Conservation (phyloP, 495 filamentous ascomycete species). For the Wilcoxina mikolae region DNA sequence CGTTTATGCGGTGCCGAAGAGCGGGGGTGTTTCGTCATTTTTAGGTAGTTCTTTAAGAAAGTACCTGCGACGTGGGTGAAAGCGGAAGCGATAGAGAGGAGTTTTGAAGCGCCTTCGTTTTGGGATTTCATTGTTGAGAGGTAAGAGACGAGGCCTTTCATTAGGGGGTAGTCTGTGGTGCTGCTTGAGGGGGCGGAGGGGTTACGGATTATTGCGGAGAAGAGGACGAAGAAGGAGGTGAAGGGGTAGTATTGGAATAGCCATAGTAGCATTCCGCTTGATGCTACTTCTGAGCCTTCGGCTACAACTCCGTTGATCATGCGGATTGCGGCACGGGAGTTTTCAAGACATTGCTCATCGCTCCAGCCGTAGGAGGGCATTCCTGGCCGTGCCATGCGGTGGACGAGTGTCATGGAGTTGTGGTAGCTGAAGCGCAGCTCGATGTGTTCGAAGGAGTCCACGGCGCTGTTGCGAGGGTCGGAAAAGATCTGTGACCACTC, state of each 20-base stretch:
- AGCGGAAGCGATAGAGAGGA: constrained; percentile 24
- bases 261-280: constrained; percentile 26
- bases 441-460: constrained; percentile 17
- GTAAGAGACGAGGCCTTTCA: constrained; percentile 24
- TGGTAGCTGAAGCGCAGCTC: constrained; percentile 24
- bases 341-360: constrained; percentile 21
- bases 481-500: constrained; percentile 10
- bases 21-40: background rate
- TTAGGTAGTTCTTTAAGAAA: constrained; percentile 24
- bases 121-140: constrained; percentile 17
- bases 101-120: constrained; percentile 22
- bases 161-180: constrained; percentile 17
- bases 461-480: background rate
- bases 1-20: background rate
- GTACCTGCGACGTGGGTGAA: constrained; percentile 26
- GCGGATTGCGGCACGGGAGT: constrained; percentile 18
- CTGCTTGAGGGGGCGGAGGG: constrained; percentile 30
- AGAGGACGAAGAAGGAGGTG: constrained; percentile 31
- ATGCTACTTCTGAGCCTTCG: constrained; percentile 17
- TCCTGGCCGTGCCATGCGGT: constrained; percentile 20
- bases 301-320: constrained; percentile 23
- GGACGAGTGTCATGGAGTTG: constrained; percentile 23
- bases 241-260: constrained; percentile 29
- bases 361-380: constrained; percentile 15
- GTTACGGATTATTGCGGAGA: constrained; percentile 35